Conservation (phyloP, 768 basidiomycete genomes). For the Cystoderma amianthinum region DNA sequence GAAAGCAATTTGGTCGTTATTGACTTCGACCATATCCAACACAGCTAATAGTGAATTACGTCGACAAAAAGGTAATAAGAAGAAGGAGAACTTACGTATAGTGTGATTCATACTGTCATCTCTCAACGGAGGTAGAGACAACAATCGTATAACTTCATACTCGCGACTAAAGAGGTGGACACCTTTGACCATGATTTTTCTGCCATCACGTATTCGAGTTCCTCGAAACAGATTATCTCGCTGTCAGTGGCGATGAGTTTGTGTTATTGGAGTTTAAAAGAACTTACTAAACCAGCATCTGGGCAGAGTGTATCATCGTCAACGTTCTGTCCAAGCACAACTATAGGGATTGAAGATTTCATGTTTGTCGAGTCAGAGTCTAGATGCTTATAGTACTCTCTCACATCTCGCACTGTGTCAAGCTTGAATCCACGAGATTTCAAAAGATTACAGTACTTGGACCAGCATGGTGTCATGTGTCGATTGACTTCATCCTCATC, state of each 20-base stretch:
- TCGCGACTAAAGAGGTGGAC: constrained; percentile 60
- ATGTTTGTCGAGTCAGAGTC: constrained; percentile 5
- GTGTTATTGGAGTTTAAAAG: constrained; percentile 2
- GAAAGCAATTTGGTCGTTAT: constrained; percentile 47
- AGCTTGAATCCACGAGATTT: constrained; percentile 50
- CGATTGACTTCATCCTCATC: constrained; percentile 55
- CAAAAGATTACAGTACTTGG: constrained; percentile 40
- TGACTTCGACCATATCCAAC: constrained; percentile 51
- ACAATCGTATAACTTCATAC: constrained; percentile 45
- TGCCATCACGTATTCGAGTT: constrained; percentile 39
- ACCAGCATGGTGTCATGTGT: constrained; percentile 60
- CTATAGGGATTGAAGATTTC: neutral
- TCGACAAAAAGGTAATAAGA: neutral
- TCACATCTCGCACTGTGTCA: constrained; percentile 65
- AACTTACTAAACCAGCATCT: constrained; percentile 63
- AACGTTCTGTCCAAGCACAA: constrained; percentile 7
- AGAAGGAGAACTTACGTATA: constrained; percentile 49
- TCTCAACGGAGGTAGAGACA: constrained; percentile 46
- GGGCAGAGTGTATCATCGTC: constrained; percentile 61
- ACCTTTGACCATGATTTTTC: constrained; percentile 60
- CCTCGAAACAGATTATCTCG: constrained; percentile 72
- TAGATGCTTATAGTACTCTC: constrained; percentile 39
- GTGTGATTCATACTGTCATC: constrained; percentile 67
- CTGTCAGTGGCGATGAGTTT: constrained; percentile 24
- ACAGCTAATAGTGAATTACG: constrained; percentile 38